Percentiles rank a stretch among this genome's conserved stretches.
Evolutionary conservation across 768 basidiomycete genomes (phyloP).

Genomic region (Ramaria sp.): DNA sequence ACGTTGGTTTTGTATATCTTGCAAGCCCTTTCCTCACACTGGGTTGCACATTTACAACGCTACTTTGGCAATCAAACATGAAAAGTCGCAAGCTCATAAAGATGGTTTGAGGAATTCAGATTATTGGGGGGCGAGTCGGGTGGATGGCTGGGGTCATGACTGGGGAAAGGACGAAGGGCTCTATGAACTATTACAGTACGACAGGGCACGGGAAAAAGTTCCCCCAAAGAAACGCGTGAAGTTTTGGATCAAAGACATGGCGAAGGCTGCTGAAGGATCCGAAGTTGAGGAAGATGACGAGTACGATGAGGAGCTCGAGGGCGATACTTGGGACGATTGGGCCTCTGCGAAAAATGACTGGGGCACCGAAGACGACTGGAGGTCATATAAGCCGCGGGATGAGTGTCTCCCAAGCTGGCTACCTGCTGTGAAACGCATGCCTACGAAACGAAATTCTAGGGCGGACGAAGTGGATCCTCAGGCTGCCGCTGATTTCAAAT

Average conservation of each 20-base stretch:
- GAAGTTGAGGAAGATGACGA: conserved; percentile 5
- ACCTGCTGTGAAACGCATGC: no score
- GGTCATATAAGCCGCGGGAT: no score
- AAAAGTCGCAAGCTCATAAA: not conserved
- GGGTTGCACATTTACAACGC: not conserved
- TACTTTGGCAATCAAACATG: not conserved
- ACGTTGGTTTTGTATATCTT: not conserved
- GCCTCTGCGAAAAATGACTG: not conserved
- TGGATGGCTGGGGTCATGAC: not conserved
- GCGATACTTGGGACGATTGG: conserved; percentile 4
- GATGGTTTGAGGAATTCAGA: not conserved
- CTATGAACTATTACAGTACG: not conserved
- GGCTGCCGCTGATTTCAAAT: conserved; percentile 17
- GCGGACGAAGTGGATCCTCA: conserved; percentile 4
- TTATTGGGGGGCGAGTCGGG: not conserved
- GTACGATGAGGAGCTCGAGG: not conserved
- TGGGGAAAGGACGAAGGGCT: not conserved
- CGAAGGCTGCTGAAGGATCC: not conserved
- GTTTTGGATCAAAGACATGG: conserved; percentile 2
- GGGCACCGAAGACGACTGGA: not conserved
- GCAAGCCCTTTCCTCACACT: not conserved
- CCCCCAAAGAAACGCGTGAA: not conserved
- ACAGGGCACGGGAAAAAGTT: not conserved
- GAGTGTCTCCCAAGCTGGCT: no score
- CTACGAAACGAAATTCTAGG: not conserved